A percentile compares a stretch with the other conserved stretches of the same genome.
Evolutionary conservation across 2,329 filamentous ascomycete species (phyloP).

Genomic region (Aspergillus fijiensis): DNA sequence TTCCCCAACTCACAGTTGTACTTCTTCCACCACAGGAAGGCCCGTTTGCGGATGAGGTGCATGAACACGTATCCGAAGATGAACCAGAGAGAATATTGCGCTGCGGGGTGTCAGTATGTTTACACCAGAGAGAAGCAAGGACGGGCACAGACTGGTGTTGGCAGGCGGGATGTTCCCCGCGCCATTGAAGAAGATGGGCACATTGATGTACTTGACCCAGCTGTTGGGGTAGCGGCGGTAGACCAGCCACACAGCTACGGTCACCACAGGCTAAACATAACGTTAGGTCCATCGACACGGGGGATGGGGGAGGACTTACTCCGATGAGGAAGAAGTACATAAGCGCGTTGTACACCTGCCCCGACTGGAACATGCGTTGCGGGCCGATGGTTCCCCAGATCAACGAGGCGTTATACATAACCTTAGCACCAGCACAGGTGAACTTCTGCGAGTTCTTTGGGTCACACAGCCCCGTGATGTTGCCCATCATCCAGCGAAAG

Average conservation of each 20-base stretch:
- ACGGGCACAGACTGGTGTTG: conserved; percentile 32
- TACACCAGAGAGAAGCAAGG: too few species aligned
- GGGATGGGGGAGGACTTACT: conserved; percentile 9
- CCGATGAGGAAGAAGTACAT: conserved; percentile 37
- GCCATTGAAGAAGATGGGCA: conserved; percentile 36
- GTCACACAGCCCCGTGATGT: conserved; percentile 30
- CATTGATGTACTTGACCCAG: conserved; percentile 35
- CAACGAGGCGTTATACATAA: conserved; percentile 34
- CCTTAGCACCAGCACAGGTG: conserved; percentile 35
- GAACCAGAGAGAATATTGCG: conserved; percentile 35
- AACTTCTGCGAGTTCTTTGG: conserved; percentile 33
- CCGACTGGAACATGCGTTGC: conserved; percentile 33
- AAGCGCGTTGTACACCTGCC: conserved; percentile 31
- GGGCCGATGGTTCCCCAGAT: conserved; percentile 38
- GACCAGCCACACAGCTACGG: conserved; percentile 27
- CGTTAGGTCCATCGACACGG: background rate
- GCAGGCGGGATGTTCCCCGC: conserved; percentile 36
- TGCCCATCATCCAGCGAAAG: conserved; percentile 34
- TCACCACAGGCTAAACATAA: conserved; percentile 26
- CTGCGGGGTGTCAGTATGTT: conserved; percentile 5
- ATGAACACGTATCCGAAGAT: conserved; percentile 35
- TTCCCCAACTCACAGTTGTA: conserved; percentile 29
- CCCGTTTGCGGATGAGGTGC: conserved; percentile 29
- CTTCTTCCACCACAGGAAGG: conserved; percentile 35
- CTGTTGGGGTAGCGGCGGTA: conserved; percentile 32